Percentiles rank a stretch among this genome's conserved stretches.
These are phyloP conservation scores for Eutrema yunnanense DNA, from an alignment of 345 rosid species.

Conservation along the genomic window DNA sequence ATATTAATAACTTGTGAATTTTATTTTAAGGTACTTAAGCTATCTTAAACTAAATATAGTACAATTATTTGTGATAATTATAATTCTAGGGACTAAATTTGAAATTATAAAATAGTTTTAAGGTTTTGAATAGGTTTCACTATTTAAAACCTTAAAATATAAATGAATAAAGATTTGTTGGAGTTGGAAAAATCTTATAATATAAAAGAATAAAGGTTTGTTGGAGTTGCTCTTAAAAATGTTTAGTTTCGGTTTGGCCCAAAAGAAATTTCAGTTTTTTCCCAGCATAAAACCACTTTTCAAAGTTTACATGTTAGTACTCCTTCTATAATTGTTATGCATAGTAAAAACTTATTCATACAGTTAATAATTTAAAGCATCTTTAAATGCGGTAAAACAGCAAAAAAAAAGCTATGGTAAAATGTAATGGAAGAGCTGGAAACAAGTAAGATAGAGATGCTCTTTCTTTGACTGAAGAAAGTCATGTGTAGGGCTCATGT, in stretches of 20 bases:
- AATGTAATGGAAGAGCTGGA: constrained; percentile 18
- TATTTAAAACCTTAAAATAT: too few species aligned
- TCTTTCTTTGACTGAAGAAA: constrained; percentile 18
- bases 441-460: constrained; percentile 3
- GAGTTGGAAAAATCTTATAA: too few species aligned
- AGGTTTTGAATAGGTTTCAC: too few species aligned
- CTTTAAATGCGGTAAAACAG: neutral
- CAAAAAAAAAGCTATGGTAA: neutral
- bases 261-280: neutral
- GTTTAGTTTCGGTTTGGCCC: neutral
- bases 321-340: neutral
- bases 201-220: too few species aligned
- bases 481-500: constrained; percentile 15
- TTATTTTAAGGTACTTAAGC: too few species aligned
- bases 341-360: neutral
- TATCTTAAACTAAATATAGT: too few species aligned
- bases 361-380: neutral
- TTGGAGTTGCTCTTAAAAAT: too few species aligned
- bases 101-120: too few species aligned
- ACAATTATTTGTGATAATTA: too few species aligned
- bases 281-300: neutral
- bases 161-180: too few species aligned
- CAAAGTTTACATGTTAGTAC: neutral
- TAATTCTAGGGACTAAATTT: too few species aligned
- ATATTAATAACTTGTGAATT: too few species aligned